A percentile compares a stretch with the other conserved stretches of the same genome.
Evolutionary conservation across 148 eudicot genomes (phyloP).

Genomic region (Beta vulgaris): DNA sequence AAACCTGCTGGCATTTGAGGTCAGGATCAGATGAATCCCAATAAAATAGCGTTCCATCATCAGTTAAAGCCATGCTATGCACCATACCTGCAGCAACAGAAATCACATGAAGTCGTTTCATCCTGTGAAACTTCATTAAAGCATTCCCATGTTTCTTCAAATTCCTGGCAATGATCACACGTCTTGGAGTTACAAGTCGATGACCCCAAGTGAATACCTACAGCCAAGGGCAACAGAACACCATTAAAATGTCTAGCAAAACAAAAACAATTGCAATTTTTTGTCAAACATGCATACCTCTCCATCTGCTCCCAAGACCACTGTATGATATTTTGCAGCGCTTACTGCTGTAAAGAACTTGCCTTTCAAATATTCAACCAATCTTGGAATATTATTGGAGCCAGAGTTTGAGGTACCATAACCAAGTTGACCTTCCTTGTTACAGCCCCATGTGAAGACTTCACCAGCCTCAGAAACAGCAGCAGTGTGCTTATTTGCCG

Average conservation of each 20-base stretch:
- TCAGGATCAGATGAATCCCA: slow-evolving; percentile 92
- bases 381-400: slow-evolving; percentile 82
- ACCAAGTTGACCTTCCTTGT: slow-evolving; percentile 98
- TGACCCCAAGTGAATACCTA: slow-evolving; percentile 99
- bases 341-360: slow-evolving; percentile 62
- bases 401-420: slow-evolving; percentile 99
- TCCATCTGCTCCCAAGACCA: slow-evolving; percentile 91
- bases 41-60: slow-evolving; percentile 85
- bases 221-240: slow-evolving; percentile 20
- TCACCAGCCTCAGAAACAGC: slow-evolving; percentile 91
- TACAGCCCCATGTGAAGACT: slow-evolving; percentile 97
- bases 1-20: slow-evolving; percentile 89
- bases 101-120: slow-evolving; percentile 73
- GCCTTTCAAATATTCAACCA: slow-evolving; percentile 91
- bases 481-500: slow-evolving; percentile 96
- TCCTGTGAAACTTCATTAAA: slow-evolving; percentile 70
- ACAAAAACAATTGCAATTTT: not conserved
- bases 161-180: slow-evolving; percentile 70
- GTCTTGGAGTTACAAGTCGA: slow-evolving; percentile 92
- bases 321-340: slow-evolving; percentile 86
- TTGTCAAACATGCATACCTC: slow-evolving; percentile 55
- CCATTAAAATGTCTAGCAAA: not conserved
- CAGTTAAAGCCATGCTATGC: slow-evolving; percentile 85
- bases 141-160: slow-evolving; percentile 68
- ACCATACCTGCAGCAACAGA: slow-evolving; percentile 83